phyloP scores from a whole-genome alignment of 768 basidiomycete species.

The Rhodotorula taiwanensis region DNA sequence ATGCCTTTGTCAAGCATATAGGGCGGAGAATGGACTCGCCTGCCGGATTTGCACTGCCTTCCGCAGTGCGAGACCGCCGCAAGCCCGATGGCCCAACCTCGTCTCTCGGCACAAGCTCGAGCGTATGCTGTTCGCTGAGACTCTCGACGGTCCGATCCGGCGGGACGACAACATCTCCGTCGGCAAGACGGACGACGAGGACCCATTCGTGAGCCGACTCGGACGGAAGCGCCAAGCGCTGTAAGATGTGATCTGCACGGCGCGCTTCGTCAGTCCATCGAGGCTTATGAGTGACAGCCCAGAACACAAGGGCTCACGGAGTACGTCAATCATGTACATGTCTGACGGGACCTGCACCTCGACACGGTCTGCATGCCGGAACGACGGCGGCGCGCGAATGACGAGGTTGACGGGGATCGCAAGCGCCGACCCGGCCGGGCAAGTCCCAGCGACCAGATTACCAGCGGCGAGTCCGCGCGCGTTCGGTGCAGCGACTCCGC shows the following conservation, averaged over 20 bases:
- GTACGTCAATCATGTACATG: constrained; percentile 50
- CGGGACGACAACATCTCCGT: constrained; percentile 70
- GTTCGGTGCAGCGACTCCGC: background rate
- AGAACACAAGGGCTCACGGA: no score
- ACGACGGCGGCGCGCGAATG: constrained; percentile 1
- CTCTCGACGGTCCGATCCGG: constrained; percentile 87
- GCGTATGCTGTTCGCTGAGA: constrained; percentile 8
- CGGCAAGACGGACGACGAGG: constrained; percentile 56
- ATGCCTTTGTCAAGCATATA: no score
- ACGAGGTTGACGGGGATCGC: constrained; percentile 9
- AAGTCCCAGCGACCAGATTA: no score
- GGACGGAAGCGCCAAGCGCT: constrained; percentile 42
- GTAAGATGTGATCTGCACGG: constrained; percentile 12
- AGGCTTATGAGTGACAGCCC: no score
- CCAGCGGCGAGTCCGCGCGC: background rate
- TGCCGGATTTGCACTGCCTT: no score
- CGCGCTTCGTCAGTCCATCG: background rate
- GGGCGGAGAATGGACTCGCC: no score
- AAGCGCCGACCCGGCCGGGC: background rate
- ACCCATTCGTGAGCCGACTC: constrained; percentile 70
- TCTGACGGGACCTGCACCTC: constrained; percentile 53
- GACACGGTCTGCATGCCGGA: constrained; percentile 10
- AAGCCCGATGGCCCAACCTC: constrained; percentile 11
- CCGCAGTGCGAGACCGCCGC: background rate
- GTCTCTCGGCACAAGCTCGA: constrained; percentile 4